phyloP scores from a whole-genome alignment of 495 filamentous ascomycete genomes.

The Neurospora sp. region DNA sequence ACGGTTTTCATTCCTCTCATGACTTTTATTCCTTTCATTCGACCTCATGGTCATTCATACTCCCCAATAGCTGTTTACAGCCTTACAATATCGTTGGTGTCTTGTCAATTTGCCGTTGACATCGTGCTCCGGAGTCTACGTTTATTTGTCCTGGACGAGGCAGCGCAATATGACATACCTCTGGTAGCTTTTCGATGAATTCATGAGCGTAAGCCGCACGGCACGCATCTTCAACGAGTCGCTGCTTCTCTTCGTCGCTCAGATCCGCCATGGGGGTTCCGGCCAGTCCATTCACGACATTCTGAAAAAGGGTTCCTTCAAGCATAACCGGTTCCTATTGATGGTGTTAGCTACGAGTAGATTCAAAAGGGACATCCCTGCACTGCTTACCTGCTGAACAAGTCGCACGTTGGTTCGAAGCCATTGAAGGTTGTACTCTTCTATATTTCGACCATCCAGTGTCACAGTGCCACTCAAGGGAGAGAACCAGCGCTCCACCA shows the following conservation, averaged over 20 bases:
- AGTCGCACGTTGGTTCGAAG: slow-evolving; percentile 54
- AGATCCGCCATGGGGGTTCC: slow-evolving; percentile 44
- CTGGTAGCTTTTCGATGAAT: slow-evolving; percentile 46
- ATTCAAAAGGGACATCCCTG: neutral
- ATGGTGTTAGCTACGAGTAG: neutral
- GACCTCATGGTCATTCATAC: too few relatives aligned
- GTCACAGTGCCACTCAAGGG: slow-evolving; percentile 43
- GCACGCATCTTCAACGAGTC: slow-evolving; percentile 46
- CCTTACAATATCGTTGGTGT: too few relatives aligned
- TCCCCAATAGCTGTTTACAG: too few relatives aligned
- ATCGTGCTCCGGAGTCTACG: too few relatives aligned
- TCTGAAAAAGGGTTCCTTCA: slow-evolving; percentile 56
- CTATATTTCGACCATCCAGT: slow-evolving; percentile 44
- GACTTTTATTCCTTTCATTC: too few relatives aligned
- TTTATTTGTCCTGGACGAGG: too few relatives aligned
- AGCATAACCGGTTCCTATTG: slow-evolving; percentile 56
- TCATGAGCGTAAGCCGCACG: slow-evolving; percentile 45
- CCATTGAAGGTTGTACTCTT: slow-evolving; percentile 49
- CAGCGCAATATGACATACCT: slow-evolving; percentile 7
- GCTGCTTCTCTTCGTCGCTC: slow-evolving; percentile 37
- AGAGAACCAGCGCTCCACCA: slow-evolving; percentile 84
- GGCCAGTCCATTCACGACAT: slow-evolving; percentile 50
- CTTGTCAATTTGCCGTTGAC: too few relatives aligned
- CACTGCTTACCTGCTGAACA: slow-evolving; percentile 42
- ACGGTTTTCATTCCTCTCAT: too few relatives aligned